These are phyloP conservation scores for Phaeophleospora eucalypticola DNA, from an alignment of 2,329 filamentous ascomycete species.

Conservation along the genomic window DNA sequence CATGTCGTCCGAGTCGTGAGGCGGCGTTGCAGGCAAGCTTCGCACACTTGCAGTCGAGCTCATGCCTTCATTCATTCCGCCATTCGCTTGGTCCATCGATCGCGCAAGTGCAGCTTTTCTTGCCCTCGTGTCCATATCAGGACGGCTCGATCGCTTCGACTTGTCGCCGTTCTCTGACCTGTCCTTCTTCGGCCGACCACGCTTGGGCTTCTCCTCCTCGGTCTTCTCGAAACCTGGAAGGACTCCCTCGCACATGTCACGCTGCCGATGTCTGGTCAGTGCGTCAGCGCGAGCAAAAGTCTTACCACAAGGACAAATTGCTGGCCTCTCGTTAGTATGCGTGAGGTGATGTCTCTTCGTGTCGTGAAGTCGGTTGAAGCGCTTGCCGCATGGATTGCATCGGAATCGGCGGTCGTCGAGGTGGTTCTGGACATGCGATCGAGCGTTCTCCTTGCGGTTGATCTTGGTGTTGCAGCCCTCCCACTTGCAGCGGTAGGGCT, in stretches of 20 bases:
- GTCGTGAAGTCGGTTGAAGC: constrained; percentile 95
- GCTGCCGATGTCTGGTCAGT: constrained; percentile 86
- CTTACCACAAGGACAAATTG: constrained; percentile 90
- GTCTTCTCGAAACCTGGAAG: constrained; percentile 64
- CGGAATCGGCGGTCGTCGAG: constrained; percentile 93
- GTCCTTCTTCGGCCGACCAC: constrained; percentile 61
- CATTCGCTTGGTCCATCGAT: constrained; percentile 31
- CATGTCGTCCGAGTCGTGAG: constrained; percentile 27
- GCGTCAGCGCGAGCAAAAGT: constrained; percentile 94
- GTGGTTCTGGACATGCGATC: constrained; percentile 96
- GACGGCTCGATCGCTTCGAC: constrained; percentile 30
- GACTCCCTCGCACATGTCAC: constrained; percentile 93
- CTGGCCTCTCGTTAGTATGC: constrained; percentile 92
- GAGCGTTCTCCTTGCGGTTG: constrained; percentile 98
- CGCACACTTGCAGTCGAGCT: constrained; percentile 28
- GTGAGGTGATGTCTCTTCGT: constrained; percentile 97
- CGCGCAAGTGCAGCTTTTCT: constrained; percentile 55
- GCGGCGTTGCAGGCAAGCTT: constrained; percentile 32
- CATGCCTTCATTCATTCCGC: constrained; percentile 20
- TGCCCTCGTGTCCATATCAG: constrained; percentile 55
- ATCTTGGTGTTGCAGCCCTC: constrained; percentile 83
- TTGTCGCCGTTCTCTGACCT: constrained; percentile 31
- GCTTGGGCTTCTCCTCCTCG: constrained; percentile 63
- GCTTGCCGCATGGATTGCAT: constrained; percentile 89
- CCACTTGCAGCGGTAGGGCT: constrained; percentile 48